Conservation (phyloP, 306 rosid species). For the Clitoria ternatea region DNA sequence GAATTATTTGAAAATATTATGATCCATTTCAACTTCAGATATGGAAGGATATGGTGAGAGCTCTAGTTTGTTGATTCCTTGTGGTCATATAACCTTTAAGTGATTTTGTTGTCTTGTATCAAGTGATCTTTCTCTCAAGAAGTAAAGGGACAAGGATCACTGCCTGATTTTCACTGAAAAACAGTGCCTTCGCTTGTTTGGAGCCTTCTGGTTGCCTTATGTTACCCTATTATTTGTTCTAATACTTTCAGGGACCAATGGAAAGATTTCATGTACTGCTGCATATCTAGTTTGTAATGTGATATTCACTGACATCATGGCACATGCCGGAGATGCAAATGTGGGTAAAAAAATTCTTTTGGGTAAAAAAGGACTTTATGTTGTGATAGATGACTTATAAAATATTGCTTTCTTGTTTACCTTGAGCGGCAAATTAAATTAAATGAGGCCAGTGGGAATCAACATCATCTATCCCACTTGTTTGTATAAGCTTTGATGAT, state of each 20-base stretch:
- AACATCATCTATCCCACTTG: background rate
- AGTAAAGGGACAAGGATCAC: background rate
- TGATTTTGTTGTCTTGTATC: background rate
- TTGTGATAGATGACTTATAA: background rate
- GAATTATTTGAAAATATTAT: background rate
- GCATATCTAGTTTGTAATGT: slow-evolving; percentile 66
- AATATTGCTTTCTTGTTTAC: background rate
- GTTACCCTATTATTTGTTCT: background rate
- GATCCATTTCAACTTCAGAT: background rate
- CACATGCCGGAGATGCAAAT: slow-evolving; percentile 52
- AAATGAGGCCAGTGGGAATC: background rate
- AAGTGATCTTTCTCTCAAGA: background rate
- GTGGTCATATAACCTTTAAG: background rate
- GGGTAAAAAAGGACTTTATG: background rate
- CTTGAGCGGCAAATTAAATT: background rate
- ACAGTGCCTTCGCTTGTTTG: background rate
- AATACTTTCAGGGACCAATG: slow-evolving; percentile 67
- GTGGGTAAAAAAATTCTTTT: slow-evolving; percentile 36
- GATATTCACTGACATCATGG: slow-evolving; percentile 69
- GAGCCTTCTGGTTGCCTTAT: background rate
- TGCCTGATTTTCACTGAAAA: background rate
- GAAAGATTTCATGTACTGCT: slow-evolving; percentile 59
- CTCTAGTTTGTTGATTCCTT: background rate
- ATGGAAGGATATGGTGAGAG: background rate
- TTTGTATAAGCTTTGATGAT: background rate